Evolutionary conservation across 192 early-diverging fungal genomes (phyloP), one percentile per base, ranked within the genome.

Genomic region (Coemansia furcata): DNA sequence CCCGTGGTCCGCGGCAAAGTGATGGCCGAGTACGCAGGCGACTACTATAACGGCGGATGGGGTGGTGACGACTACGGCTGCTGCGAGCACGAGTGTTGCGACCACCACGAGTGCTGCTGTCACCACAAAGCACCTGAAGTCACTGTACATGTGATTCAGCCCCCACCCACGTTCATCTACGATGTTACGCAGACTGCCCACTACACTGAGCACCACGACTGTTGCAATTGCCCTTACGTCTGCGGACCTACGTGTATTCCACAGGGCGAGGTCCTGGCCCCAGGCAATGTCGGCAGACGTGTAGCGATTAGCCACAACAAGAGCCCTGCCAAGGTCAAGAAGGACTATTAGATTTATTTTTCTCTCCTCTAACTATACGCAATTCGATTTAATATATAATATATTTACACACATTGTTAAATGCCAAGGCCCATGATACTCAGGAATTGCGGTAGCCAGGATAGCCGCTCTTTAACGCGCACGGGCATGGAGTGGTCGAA

Each of bases 161-260:
- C 78, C 3, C 78, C 78, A 5, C 78, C 78, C 12, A 80, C 78
- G 14, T 80, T 60, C 42, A 75, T 80, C 60, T 80, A 80, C 70
- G 78, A 80, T 15, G 63, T 80, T 15, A 80, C 78, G 0, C 78
- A 80, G 52, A 80, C 78, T 1, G 78, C 78, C 12, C 70, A 66
- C 64, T 80, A 80, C 67, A 75, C 73, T 15, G 78, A 80, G 69
- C 78, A 80, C 78, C 67, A 63, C n/a, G 78, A 80, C 59, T 75
- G 78, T 55, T 75, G 73, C 57, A 66, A 70, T 12, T 75, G 73
- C 43, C 69, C 73, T 12, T 80, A 75, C 33, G 78, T 80, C n/a
- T 80, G 78, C 36, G 78, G 78, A 44, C 78, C 78, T 6, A 75
- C 73, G 0, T 80, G 78, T n/a, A 72, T 80, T 19, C 78, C 78